These are phyloP conservation scores for Graphilbum sp. DNA, from an alignment of 2,329 filamentous ascomycete genomes.

Conservation along the genomic window DNA sequence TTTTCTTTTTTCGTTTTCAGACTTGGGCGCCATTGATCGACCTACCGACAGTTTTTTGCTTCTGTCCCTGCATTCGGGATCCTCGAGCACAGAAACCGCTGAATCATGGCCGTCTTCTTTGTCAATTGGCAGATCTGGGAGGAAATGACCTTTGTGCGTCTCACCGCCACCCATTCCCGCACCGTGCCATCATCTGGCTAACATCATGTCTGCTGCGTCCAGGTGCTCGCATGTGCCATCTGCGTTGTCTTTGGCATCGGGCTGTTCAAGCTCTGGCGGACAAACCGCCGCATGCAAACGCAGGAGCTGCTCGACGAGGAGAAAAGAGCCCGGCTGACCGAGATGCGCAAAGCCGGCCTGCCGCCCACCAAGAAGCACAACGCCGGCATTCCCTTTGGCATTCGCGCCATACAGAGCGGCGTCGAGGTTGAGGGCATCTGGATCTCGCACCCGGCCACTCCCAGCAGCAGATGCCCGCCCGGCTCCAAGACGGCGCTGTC, in stretches of 20 bases:
- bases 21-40: no score
- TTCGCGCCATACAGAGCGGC: constrained; percentile 69
- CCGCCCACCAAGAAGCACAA: constrained; percentile 18
- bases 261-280: constrained; percentile 49
- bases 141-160: constrained; percentile 78
- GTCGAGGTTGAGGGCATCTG: constrained; percentile 76
- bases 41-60: no score
- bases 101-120: constrained; percentile 39
- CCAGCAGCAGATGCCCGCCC: constrained; percentile 12
- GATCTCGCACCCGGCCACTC: constrained; percentile 40
- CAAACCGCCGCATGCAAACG: constrained; percentile 35
- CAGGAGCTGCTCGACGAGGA: constrained; percentile 51
- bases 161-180: no score
- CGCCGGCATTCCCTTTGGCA: constrained; percentile 66
- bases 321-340: constrained; percentile 35
- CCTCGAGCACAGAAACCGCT: no score
- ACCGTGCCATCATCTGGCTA: no score
- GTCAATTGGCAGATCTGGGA: constrained; percentile 64
- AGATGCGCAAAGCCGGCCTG: constrained; percentile 40
- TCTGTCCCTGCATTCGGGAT: no score
- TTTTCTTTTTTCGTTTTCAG: no score
- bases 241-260: constrained; percentile 52
- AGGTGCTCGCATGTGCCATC: constrained; percentile 62
- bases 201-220: no score
- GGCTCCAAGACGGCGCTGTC: no score